Base-by-base conservation (phyloP, 208 protist genomes). In the Trypanosoma melophagium region DNA sequence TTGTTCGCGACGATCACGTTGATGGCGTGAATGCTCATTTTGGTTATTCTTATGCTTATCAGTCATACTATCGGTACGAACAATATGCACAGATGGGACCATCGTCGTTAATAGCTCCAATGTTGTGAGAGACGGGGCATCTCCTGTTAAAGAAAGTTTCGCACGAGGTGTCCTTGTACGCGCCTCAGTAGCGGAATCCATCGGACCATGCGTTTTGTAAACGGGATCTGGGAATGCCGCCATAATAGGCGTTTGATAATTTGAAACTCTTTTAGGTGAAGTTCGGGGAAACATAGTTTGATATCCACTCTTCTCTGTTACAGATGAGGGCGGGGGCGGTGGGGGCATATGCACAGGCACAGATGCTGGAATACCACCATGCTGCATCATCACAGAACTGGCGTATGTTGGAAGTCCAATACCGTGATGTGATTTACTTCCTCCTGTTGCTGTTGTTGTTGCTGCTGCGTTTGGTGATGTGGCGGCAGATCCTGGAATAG, bases 1-100 rank as follows among this genome's bases (percentile, higher is more conserved):
- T 44, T n/a, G 17, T 41, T 41, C 13, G 8, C 38, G 4, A 10
- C 3, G n/a, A 24, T 21, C 13, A 16, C 42, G 56, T 35, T 60
- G 56, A 7, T 45, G 38, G 12, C 17, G 24, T 60, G 10, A 38
- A 3, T 49, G 42, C 0, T 50, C 53, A 0, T 40, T 47, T 31
- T 28, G 24, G 7, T 9, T 35, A 10, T 25, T 35, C 50, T 50
- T 41, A 21, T 50, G 52, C 40, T 55, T 24, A 13, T 75, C 63
- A 25, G 57, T 24, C 8, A 25, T 44, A n/a, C 79, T 67, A 8
- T 60, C 61, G 7, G 58, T 64, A 35, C 73, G 66, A 52, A 90
- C 87, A 42, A 89, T 79, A 58, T 89, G 77, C 53, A 90, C 69
- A 35, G 80, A 87, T 17, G 80, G 77, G 24, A 93, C 87, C 59